Conservation (phyloP, 371 early-diverging fungal genomes). For the Mucor sp. region DNA sequence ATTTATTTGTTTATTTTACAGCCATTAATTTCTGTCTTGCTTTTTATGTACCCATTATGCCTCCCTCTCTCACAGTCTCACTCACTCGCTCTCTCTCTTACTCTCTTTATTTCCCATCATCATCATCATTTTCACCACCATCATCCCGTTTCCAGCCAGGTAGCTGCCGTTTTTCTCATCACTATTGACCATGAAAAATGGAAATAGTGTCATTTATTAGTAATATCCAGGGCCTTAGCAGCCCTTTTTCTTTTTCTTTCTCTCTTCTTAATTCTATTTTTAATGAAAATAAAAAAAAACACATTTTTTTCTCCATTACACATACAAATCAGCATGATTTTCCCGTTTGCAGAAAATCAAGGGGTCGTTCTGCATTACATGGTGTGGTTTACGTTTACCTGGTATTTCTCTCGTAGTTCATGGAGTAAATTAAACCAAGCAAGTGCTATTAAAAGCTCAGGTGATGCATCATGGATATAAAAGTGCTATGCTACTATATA, state of each 20-base stretch:
- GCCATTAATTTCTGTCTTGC: not conserved
- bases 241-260: not conserved
- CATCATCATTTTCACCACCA: not conserved
- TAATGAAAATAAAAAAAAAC: not conserved
- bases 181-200: not conserved
- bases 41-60: not conserved
- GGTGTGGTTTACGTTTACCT: not conserved
- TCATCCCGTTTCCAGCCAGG: constrained; percentile 16
- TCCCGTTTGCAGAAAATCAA: not conserved
- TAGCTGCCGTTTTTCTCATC: constrained; percentile 7
- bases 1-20: not conserved
- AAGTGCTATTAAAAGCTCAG: not conserved
- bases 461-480: not conserved
- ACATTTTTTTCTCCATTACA: not conserved
- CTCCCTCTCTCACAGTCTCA: not conserved
- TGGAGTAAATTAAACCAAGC: not conserved
- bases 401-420: not conserved
- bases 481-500: not conserved
- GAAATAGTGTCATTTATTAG: constrained; percentile 1
- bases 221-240: not conserved
- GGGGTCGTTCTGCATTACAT: not conserved
- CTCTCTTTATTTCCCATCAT: not conserved
- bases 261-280: not conserved
- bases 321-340: not conserved
- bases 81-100: not conserved